Percentiles rank a stretch among this genome's conserved stretches.
phyloP scores from a whole-genome alignment of 371 early-diverging fungal species.

The Mortierella sp. region DNA sequence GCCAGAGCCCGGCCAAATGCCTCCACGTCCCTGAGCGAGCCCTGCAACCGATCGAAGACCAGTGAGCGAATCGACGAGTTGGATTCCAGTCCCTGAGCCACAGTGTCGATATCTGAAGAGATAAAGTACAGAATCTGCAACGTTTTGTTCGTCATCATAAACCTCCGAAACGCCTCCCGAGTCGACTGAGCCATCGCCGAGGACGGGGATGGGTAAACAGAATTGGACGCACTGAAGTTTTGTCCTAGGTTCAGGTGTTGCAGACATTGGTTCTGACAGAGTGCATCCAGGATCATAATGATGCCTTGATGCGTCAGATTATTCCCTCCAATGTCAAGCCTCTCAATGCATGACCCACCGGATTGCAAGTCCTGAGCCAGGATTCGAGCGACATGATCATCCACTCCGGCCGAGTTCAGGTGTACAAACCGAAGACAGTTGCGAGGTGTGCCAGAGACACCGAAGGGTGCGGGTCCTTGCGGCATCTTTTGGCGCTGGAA shows the following conservation, averaged over 20 bases:
- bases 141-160: constrained; percentile 34
- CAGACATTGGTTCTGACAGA: constrained; percentile 21
- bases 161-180: constrained; percentile 10
- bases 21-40: constrained; percentile 19
- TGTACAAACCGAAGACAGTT: constrained; percentile 26
- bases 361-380: constrained; percentile 23
- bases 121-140: constrained; percentile 27
- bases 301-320: constrained; percentile 31
- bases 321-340: constrained; percentile 29
- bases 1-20: constrained; percentile 30
- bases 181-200: constrained; percentile 6
- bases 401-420: constrained; percentile 15
- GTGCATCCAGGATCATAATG: constrained; percentile 16
- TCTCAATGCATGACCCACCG: constrained; percentile 17
- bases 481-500: background rate
- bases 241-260: constrained; percentile 31
- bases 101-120: constrained; percentile 11
- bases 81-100: constrained; percentile 16
- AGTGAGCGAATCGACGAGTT: constrained; percentile 22
- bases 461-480: constrained; percentile 15
- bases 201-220: constrained; percentile 9
- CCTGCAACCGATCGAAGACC: constrained; percentile 36
- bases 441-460: constrained; percentile 13
- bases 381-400: constrained; percentile 26
- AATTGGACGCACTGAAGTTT: constrained; percentile 16